Conservation (phyloP, 176 grass and related monocot species). For the Rhynchospora pubera region DNA sequence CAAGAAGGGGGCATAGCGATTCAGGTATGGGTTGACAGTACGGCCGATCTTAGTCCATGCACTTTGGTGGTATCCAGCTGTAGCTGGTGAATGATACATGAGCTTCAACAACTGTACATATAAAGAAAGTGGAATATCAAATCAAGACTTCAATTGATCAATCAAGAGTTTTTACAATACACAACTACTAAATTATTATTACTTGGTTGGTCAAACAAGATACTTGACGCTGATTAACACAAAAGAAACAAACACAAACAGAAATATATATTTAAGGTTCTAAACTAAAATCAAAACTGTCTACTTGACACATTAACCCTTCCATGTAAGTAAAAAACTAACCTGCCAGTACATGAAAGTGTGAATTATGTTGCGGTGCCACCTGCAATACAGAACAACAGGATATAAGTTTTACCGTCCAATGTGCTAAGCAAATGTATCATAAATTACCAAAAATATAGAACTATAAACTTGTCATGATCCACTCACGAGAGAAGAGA, state of each 20-base stretch:
- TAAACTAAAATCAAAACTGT: not conserved
- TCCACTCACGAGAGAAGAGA: constrained; percentile 88
- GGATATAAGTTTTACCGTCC: constrained; percentile 3
- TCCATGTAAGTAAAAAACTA: constrained; percentile 4
- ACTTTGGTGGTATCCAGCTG: constrained; percentile 65
- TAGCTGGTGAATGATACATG: constrained; percentile 86
- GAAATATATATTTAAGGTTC: not conserved
- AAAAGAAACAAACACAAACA: not conserved
- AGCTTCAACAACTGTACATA: constrained; percentile 69
- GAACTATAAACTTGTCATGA: constrained; percentile 21
- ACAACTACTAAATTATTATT: not conserved
- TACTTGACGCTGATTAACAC: not conserved
- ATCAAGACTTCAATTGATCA: not conserved
- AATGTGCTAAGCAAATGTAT: not conserved
- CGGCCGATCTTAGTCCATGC: constrained; percentile 80
- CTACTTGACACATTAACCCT: not conserved
- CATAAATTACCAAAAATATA: not conserved
- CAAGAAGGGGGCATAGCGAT: constrained; percentile 56
- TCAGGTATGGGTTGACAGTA: constrained; percentile 57
- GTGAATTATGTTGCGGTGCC: constrained; percentile 77
- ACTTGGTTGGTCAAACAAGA: not conserved
- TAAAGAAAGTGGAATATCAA: constrained; percentile 23
- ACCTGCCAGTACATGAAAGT: constrained; percentile 99
- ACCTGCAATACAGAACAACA: constrained; percentile 49
- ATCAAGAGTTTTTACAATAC: not conserved